A percentile compares a stretch with the other conserved stretches of the same genome.
These are phyloP conservation scores for Syzygium aromaticum DNA, from an alignment of 345 rosid species.

Conservation along the genomic window DNA sequence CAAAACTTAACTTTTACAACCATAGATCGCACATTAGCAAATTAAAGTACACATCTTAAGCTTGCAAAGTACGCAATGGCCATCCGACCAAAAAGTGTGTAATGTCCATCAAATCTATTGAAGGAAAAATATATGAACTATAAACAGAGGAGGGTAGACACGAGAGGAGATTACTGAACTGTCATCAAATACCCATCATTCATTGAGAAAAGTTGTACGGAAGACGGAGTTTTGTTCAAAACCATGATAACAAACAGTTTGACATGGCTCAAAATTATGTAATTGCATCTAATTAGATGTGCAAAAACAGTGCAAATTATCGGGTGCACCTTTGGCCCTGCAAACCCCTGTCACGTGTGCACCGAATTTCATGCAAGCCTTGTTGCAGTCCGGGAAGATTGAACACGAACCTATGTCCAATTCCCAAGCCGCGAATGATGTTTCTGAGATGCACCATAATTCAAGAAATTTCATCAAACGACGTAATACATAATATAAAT, in stretches of 20 bases:
- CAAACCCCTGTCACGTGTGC: too few relatives aligned
- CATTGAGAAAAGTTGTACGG: background rate
- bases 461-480: background rate
- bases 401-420: background rate
- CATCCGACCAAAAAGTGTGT: background rate
- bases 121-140: background rate
- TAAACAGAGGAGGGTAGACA: background rate
- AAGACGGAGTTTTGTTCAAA: background rate
- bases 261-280: background rate
- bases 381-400: background rate
- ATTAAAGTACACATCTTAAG: background rate
- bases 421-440: background rate
- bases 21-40: background rate
- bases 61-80: background rate
- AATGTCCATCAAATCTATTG: background rate
- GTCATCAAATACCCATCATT: background rate
- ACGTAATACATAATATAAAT: background rate
- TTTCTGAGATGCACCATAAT: background rate
- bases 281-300: background rate
- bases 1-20: background rate
- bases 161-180: background rate
- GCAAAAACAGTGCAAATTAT: background rate
- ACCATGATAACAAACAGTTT: background rate
- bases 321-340: too few relatives aligned
- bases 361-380: background rate